These are phyloP conservation scores for Escovopsis sp. DNA, from an alignment of 2,329 filamentous ascomycete species.

Conservation along the genomic window DNA sequence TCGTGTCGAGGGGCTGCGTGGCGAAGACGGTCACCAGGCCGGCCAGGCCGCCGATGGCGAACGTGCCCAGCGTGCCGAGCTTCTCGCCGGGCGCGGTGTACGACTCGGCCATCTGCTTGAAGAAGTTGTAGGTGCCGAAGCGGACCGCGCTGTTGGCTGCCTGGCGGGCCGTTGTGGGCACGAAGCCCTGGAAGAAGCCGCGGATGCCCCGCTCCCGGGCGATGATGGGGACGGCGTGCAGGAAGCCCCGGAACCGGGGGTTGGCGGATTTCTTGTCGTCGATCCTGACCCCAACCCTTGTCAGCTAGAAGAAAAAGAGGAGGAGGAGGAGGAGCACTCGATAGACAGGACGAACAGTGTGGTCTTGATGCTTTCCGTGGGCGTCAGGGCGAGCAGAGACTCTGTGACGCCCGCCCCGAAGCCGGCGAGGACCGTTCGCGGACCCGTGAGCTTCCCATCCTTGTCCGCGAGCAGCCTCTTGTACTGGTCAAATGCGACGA, in stretches of 20 bases:
- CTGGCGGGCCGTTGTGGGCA: slow-evolving; percentile 87
- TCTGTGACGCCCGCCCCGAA: slow-evolving; percentile 94
- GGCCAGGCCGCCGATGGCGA: slow-evolving; percentile 77
- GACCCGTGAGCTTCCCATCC: slow-evolving; percentile 78
- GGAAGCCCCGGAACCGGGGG: slow-evolving; percentile 79
- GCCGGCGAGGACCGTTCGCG: slow-evolving; percentile 79
- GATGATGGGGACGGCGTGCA: slow-evolving; percentile 81
- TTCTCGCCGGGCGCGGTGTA: slow-evolving; percentile 94
- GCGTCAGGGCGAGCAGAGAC: slow-evolving; percentile 83
- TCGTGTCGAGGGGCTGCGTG: slow-evolving; percentile 66
- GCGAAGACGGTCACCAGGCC: slow-evolving; percentile 81
- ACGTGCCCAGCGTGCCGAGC: slow-evolving; percentile 73
- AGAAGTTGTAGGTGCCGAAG: slow-evolving; percentile 78
- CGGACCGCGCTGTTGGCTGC: slow-evolving; percentile 86
- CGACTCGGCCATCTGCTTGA: slow-evolving; percentile 81
- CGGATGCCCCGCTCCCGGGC: slow-evolving; percentile 72
- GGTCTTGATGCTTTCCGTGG: slow-evolving; percentile 97
- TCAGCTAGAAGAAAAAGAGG: not conserved
- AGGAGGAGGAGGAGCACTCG: not conserved
- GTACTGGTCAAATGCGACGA: slow-evolving; percentile 93
- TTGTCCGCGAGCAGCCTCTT: slow-evolving; percentile 69
- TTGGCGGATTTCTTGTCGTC: slow-evolving; percentile 82
- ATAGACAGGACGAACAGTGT: slow-evolving; percentile 44
- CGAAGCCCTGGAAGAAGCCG: slow-evolving; percentile 94
- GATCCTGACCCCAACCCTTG: slow-evolving; percentile 41